Evolutionary conservation across 2,329 filamentous ascomycete species (phyloP).

Genomic region (Phyllosticta citribraziliensis): DNA sequence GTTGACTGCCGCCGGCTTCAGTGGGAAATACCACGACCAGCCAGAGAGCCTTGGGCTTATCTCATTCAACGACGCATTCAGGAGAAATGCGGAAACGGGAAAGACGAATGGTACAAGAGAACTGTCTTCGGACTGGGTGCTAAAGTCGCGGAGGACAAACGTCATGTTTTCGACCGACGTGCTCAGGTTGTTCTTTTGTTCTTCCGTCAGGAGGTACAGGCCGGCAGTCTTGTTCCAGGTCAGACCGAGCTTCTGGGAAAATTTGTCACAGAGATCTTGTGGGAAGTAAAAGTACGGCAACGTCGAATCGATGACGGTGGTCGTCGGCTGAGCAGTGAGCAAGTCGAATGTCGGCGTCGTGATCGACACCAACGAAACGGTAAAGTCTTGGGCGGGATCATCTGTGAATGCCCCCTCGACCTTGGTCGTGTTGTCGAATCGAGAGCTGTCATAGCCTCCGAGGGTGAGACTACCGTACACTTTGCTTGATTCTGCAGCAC

Average conservation of each 20-base stretch:
- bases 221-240: slow-evolving; percentile 17
- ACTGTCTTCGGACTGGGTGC: too few relatives aligned
- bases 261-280: slow-evolving; percentile 19
- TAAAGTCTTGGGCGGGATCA: background rate
- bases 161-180: background rate
- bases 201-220: slow-evolving; percentile 22
- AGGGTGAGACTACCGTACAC: slow-evolving; percentile 29
- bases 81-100: slow-evolving; percentile 18
- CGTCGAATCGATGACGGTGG: slow-evolving; percentile 46
- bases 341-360: background rate
- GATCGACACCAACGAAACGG: background rate
- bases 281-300: slow-evolving; percentile 28
- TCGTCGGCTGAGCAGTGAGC: background rate
- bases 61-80: slow-evolving; percentile 13
- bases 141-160: background rate
- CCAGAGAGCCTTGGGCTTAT: background rate
- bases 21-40: slow-evolving; percentile 21
- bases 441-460: slow-evolving; percentile 30
- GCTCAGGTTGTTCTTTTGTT: slow-evolving; percentile 13
- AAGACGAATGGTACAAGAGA: background rate
- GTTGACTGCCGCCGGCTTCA: slow-evolving; percentile 21
- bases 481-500: slow-evolving; percentile 8
- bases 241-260: slow-evolving; percentile 25
- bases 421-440: slow-evolving; percentile 15
- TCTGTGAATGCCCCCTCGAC: slow-evolving; percentile 15